Percentiles rank a stretch among this genome's conserved stretches.
Evolutionary conservation across 331 rosid species (phyloP).

Genomic region (Pyrus hybrid): DNA sequence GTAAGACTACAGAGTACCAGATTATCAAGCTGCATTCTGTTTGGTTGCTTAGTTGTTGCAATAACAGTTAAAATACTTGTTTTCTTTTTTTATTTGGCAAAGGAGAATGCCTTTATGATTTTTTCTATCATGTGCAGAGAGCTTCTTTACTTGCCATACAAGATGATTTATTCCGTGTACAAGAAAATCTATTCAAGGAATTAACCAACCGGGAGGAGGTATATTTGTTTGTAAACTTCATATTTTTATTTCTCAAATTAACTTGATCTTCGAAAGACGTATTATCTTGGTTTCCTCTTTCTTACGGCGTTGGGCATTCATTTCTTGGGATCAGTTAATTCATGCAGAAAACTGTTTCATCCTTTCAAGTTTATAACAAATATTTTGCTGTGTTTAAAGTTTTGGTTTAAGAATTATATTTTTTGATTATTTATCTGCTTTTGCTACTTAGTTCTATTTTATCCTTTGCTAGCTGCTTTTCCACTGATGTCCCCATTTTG

Average conservation of each 20-base stretch:
- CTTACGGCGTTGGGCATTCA: not conserved
- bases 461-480: not conserved
- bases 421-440: not conserved
- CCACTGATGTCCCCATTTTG: not conserved
- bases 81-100: not conserved
- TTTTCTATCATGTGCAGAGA: constrained; percentile 1
- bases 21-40: not conserved
- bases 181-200: not conserved
- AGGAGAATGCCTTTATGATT: not conserved
- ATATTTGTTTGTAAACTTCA: not conserved
- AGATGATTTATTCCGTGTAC: constrained; percentile 1
- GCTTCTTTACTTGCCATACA: not conserved
- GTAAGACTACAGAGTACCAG: not conserved
- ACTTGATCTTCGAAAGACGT: not conserved
- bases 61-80: not conserved
- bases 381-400: not conserved
- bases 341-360: not conserved
- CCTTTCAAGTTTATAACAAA: not conserved
- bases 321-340: not conserved
- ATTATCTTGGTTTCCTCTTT: not conserved
- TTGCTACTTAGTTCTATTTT: not conserved
- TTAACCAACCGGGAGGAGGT: not conserved
- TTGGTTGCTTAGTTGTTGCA: not conserved
- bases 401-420: not conserved
- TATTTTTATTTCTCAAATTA: not conserved